Conservation (phyloP, 129 eudicot genomes). For the Tagetes patula region DNA sequence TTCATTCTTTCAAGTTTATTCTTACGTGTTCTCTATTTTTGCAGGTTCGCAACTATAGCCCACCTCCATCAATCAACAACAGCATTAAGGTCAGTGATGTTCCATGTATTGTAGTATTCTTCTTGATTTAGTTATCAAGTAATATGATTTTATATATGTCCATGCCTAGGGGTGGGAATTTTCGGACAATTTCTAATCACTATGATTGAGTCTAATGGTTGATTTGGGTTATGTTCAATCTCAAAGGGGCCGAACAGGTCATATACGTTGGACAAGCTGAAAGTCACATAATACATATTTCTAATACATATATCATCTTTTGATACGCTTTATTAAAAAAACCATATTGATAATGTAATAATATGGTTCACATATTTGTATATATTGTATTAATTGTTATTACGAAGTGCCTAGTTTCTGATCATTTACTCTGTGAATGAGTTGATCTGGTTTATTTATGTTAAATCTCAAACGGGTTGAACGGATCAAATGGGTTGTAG, state of each 20-base stretch:
- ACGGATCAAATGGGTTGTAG: no score
- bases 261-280: background rate
- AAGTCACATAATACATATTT: background rate
- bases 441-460: no score
- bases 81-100: slow-evolving; percentile 68
- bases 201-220: background rate
- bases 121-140: background rate
- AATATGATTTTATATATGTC: background rate
- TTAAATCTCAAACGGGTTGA: no score
- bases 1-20: slow-evolving; percentile 10
- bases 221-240: slow-evolving; percentile 3
- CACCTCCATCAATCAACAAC: slow-evolving; percentile 83
- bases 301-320: no score
- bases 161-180: background rate
- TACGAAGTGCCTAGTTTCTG: no score
- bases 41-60: slow-evolving; percentile 80
- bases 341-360: no score
- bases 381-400: no score
- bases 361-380: no score
- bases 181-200: background rate
- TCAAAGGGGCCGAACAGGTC: background rate
- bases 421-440: no score
- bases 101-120: slow-evolving; percentile 13
- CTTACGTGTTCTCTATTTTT: slow-evolving; percentile 18
- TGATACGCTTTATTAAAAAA: no score